Evolutionary conservation across 768 basidiomycete genomes (phyloP), one percentile per base, ranked within the genome.

Genomic region (Rhodotorula kratochvilovae): DNA sequence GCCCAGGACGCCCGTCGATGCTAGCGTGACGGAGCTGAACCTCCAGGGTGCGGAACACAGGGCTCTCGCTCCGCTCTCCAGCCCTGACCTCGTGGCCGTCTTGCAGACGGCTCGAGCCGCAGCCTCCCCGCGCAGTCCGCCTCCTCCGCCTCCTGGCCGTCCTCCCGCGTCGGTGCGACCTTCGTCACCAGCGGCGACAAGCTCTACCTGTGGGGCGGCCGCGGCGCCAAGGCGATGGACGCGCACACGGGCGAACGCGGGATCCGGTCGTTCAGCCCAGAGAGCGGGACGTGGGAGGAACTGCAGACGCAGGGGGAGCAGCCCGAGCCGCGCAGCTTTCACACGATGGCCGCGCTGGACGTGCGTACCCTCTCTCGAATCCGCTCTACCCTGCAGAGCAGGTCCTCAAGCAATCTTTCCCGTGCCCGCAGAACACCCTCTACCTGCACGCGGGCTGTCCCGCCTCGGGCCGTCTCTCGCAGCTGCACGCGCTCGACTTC

Each of bases 121-220:
- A 57, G 21, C 12, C 51, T 61, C 5, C 11, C n/a, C 42, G 29
- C 62, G n/a, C n/a, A n/a, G 5, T 5, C 23, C n/a, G 36, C 57
- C 23, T 11, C 13, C 8, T 10, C 13, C n/a, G 1, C 69, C 79
- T 56, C 75, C 80, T 56, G 75, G 56, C 72, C 82, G 27, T 70
- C 78, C 33, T 55, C 64, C 51, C 33, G 80, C 66, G 79, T 80
- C 31, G 76, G 81, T 36, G 58, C 76, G 25, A 74, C 79, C 2
- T 42, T 65, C 31, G 67, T 33, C 29, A 12, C 29, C n/a, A 70
- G 65, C 7, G 63, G 58, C 66, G 78, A 66, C 57, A 73, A 55
- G 39, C 17, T 83, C 55, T 83, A 83, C 71, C 58, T 84, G 55
- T 85, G 84, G 81, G 84, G 84, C 7, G 84, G 84, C 7, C 80